Percentiles rank a stretch among this genome's conserved stretches.
These are phyloP conservation scores for Neolentinus lepideus DNA, from an alignment of 1,284 basidiomycete species.

Conservation along the genomic window DNA sequence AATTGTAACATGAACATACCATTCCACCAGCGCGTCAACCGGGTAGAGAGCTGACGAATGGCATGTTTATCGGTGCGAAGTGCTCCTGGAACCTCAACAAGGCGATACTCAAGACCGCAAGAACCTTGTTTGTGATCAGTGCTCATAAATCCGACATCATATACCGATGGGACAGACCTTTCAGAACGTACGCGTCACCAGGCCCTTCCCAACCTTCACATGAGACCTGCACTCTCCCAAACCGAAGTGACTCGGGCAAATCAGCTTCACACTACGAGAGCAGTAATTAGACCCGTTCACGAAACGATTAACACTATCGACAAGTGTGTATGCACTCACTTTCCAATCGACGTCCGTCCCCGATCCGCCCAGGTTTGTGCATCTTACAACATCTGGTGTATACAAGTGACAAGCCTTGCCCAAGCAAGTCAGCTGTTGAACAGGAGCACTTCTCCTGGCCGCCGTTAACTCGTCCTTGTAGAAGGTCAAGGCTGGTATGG, in stretches of 20 bases:
- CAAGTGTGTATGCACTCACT: slow-evolving; percentile 28
- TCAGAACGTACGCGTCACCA: slow-evolving; percentile 78
- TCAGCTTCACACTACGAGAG: slow-evolving; percentile 77
- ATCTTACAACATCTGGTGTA: slow-evolving; percentile 83
- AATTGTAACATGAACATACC: slow-evolving; percentile 10
- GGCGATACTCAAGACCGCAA: slow-evolving; percentile 74
- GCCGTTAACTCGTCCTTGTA: slow-evolving; percentile 64
- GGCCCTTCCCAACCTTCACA: slow-evolving; percentile 86
- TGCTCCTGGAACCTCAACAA: slow-evolving; percentile 55
- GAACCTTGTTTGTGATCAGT: slow-evolving; percentile 45
- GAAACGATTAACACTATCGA: background rate
- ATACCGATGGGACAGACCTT: slow-evolving; percentile 43
- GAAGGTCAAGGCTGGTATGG: slow-evolving; percentile 75
- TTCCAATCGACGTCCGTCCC: slow-evolving; percentile 83
- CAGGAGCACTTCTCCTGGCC: slow-evolving; percentile 56
- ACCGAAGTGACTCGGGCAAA: slow-evolving; percentile 70
- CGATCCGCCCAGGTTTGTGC: slow-evolving; percentile 68
- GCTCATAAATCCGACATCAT: background rate
- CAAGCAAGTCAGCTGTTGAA: slow-evolving; percentile 77
- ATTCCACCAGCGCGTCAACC: slow-evolving; percentile 14
- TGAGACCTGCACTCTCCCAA: slow-evolving; percentile 77
- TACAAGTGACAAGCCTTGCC: slow-evolving; percentile 73
- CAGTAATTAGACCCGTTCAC: no score
- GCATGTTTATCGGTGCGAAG: slow-evolving; percentile 27
- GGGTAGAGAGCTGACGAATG: slow-evolving; percentile 11